These are phyloP conservation scores for Tritrichomonas musculus DNA, from an alignment of 208 protist genomes.

Conservation along the genomic window DNA sequence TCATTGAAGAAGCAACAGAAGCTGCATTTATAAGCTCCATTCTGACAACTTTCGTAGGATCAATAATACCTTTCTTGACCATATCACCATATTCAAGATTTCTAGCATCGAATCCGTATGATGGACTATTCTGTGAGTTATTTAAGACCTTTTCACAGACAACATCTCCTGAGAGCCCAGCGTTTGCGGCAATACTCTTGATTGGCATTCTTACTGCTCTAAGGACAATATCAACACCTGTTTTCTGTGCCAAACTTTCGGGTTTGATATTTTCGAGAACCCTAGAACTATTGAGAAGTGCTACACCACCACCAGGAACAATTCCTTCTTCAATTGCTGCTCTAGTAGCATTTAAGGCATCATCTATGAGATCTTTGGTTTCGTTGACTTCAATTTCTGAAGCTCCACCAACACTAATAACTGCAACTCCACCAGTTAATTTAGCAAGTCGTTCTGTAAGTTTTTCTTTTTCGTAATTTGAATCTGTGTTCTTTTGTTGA, in stretches of 20 bases:
- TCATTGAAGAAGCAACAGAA: conserved; percentile 91
- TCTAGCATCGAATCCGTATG: conserved; percentile 69
- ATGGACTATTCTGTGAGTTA: conserved; percentile 55
- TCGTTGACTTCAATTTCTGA: no score
- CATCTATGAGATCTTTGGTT: no score
- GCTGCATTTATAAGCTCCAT: conserved; percentile 85
- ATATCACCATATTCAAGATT: conserved; percentile 82
- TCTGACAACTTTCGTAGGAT: conserved; percentile 93
- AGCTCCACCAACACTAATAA: conserved; percentile 61
- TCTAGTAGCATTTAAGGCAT: conserved; percentile 94
- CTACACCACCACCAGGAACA: conserved; percentile 88
- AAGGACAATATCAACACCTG: conserved; percentile 83
- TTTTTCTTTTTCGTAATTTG: conserved; percentile 92
- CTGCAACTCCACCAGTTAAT: conserved; percentile 75
- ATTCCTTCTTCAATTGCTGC: conserved; percentile 97
- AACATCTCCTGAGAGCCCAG: conserved; percentile 87
- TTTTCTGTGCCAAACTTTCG: conserved; percentile 77
- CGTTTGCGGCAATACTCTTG: conserved; percentile 82
- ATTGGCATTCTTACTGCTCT: conserved; percentile 64
- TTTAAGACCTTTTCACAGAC: conserved; percentile 87
- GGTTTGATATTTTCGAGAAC: conserved; percentile 49
- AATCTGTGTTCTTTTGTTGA: conserved; percentile 67
- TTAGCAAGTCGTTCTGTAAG: no score
- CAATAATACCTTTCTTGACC: conserved; percentile 94
- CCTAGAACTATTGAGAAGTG: conserved; percentile 77